These are phyloP conservation scores for Spergularia marina DNA, from an alignment of 148 eudicot genomes.

Conservation along the genomic window DNA sequence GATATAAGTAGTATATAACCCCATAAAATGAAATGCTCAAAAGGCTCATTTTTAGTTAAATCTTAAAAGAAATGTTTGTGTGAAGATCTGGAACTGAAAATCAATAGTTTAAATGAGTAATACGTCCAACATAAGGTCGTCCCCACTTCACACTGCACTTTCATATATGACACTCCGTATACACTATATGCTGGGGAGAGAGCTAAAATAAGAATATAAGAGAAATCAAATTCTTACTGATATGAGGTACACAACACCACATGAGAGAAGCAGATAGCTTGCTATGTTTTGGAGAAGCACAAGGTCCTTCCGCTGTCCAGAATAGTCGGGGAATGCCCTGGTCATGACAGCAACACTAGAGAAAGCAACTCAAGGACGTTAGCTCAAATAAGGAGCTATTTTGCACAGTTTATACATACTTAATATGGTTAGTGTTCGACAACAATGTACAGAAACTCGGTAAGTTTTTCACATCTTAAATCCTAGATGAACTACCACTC, in stretches of 20 bases:
- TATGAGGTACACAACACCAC: constrained; percentile 73
- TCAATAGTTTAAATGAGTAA: background rate
- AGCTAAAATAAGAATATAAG: too few species aligned
- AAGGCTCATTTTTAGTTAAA: background rate
- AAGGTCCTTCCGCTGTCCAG: constrained; percentile 40
- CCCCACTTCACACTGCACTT: background rate
- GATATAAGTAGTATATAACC: too few species aligned
- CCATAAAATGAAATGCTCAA: background rate
- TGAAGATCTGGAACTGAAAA: background rate
- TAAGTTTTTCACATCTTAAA: too few species aligned
- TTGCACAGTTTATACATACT: background rate
- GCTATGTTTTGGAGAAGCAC: constrained; percentile 76
- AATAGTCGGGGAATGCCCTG: constrained; percentile 70
- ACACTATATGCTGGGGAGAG: background rate
- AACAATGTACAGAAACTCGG: background rate
- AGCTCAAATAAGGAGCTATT: constrained; percentile 9
- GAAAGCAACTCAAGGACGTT: constrained; percentile 14
- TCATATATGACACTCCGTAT: background rate
- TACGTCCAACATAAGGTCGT: background rate
- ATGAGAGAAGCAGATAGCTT: constrained; percentile 73
- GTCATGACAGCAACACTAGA: constrained; percentile 97
- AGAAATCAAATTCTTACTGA: constrained; percentile 49
- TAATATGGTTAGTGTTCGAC: background rate
- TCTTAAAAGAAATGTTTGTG: background rate
- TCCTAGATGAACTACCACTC: background rate